Evolutionary conservation across 2,329 filamentous ascomycete species (phyloP), one percentile per base, ranked within the genome.

Genomic region (Colletotrichum musae): DNA sequence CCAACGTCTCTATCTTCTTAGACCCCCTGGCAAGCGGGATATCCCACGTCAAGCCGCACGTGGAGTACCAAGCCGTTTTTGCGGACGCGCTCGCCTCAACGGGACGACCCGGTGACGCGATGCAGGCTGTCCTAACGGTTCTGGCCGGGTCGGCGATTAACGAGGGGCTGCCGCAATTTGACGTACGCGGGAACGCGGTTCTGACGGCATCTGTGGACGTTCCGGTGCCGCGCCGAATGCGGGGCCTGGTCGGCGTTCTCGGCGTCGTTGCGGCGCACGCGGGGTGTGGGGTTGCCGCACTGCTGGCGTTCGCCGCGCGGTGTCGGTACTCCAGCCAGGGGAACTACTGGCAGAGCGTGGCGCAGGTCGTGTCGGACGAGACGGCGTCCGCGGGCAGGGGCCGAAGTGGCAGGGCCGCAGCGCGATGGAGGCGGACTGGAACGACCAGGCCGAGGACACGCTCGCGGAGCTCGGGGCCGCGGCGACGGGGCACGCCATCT

Each of bases 391-490:
- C 16, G 71, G 7, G 51, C 10, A 36, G 0, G 58, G 59, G 1
- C 60, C 58, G 6, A 68, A 70, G 15, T 61, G 69, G 6, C 60
- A 59, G 16, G 65, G 65, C 5, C 53, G 47, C 16, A 45, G 50
- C 2, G 71, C 77, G 13, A 73, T 71, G 7, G 71, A 70, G 4
- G 64, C 74, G 28, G 75, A 76, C 6, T 81, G 76, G 76, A 79
- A 81, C 57, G 75, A 80, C 21, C 70, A 64, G 0, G 78, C 74
- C 12, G 68, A 75, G 45, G 67, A 78, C 48, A 39, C 64, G 4
- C 78, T 80, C 21, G 79, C 74, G 74, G 75, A 53, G 1, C 26
- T 50, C 2, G 70, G 68, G 2, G 74, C 77, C 41, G 32, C 51
- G 9, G 56, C 68, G 10, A 50, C 45, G 45, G 51, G 53, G 7